Evolutionary conservation across 2,329 filamentous ascomycete species (phyloP).

Genomic region (Chaetomiaceae sp.): DNA sequence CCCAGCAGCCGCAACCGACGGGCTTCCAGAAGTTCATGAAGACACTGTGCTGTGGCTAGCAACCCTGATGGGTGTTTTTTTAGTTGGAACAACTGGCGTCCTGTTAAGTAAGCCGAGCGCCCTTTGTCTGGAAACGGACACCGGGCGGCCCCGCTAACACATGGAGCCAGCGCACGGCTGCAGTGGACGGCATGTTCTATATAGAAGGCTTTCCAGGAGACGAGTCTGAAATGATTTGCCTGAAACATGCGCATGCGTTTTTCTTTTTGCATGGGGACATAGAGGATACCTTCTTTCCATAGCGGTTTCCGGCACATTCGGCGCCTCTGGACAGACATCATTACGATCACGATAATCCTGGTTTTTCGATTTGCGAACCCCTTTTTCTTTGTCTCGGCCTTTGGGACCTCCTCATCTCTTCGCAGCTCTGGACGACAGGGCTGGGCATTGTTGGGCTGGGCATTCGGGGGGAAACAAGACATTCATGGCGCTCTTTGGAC

Average conservation of each 20-base stretch:
- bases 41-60: slow-evolving; percentile 80
- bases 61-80: slow-evolving; percentile 2
- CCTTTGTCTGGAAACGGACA: neutral
- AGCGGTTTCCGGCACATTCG: slow-evolving; percentile 23
- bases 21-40: slow-evolving; percentile 93
- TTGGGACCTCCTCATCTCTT: slow-evolving; percentile 12
- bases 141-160: neutral
- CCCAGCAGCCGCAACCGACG: slow-evolving; percentile 62
- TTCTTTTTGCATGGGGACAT: slow-evolving; percentile 28
- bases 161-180: slow-evolving; percentile 3
- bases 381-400: slow-evolving; percentile 10
- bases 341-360: slow-evolving; percentile 25
- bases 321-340: slow-evolving; percentile 23
- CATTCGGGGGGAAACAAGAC: neutral
- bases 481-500: slow-evolving; percentile 11
- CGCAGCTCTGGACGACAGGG: slow-evolving; percentile 14
- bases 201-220: slow-evolving; percentile 23
- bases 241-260: slow-evolving; percentile 23
- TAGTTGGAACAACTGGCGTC: slow-evolving; percentile 12
- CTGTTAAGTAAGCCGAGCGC: slow-evolving; percentile 8
- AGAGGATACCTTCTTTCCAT: slow-evolving; percentile 27
- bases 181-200: slow-evolving; percentile 20
- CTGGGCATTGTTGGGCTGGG: slow-evolving; percentile 3
- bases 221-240: slow-evolving; percentile 26
- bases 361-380: slow-evolving; percentile 10